Conservation (phyloP, 163 green algal genomes). For the Scenedesmus sp. region DNA sequence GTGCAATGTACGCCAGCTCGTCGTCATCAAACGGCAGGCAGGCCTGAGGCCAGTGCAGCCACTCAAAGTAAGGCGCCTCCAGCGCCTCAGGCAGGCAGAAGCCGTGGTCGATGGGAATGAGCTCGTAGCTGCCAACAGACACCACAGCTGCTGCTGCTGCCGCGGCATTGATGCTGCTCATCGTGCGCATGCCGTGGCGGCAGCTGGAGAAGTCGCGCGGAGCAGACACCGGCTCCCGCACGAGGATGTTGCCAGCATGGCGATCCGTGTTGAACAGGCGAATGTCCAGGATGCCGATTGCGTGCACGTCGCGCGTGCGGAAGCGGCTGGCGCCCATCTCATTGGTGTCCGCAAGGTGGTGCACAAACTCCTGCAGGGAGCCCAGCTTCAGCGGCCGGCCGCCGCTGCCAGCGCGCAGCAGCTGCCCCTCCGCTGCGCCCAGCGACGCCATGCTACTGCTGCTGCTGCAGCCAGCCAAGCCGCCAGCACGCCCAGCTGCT, state of each 20-base stretch:
- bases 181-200: neutral
- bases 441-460: conserved; percentile 34
- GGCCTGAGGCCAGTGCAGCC: conserved; percentile 97
- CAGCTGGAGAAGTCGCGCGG: neutral
- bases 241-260: conserved; percentile 95
- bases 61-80: conserved; percentile 98
- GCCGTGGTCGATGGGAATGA: conserved; percentile 98
- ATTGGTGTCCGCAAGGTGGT: conserved; percentile 89
- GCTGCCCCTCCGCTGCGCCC: neutral
- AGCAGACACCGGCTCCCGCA: conserved; percentile 56
- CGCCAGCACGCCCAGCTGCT: neutral
- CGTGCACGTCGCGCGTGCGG: conserved; percentile 85
- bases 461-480: neutral
- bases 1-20: conserved; percentile 92
- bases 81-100: conserved; percentile 96
- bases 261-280: conserved; percentile 98
- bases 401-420: neutral
- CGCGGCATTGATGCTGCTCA: neutral
- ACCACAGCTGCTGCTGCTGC: neutral
- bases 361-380: conserved; percentile 85
- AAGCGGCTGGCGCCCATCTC: conserved; percentile 93
- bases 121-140: conserved; percentile 66
- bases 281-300: conserved; percentile 97
- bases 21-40: conserved; percentile 91
- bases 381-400: conserved; percentile 83